phyloP scores from a whole-genome alignment of 2,329 filamentous ascomycete species.

The Rhexocercosporidium sp. region DNA sequence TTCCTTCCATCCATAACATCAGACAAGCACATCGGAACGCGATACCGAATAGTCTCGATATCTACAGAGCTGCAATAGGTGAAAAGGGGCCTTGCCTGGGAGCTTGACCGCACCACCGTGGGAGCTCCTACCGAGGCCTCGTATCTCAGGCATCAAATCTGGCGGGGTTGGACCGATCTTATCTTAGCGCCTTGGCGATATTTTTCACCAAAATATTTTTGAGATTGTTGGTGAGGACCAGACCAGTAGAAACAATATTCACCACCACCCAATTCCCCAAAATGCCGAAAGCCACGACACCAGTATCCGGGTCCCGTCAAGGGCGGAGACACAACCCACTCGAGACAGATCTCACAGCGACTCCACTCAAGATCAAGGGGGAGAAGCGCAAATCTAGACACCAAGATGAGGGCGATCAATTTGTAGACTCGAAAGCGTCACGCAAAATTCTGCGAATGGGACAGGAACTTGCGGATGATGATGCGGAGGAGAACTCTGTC shows the following conservation, averaged over 20 bases:
- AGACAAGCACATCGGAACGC: not conserved
- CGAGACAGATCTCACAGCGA: conserved; percentile 81
- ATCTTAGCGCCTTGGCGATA: conserved; percentile 25
- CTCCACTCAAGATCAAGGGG: conserved; percentile 75
- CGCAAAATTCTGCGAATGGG: conserved; percentile 89
- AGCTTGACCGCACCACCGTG: too few relatives aligned
- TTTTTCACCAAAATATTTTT: conserved; percentile 23
- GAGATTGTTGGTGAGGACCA: not conserved
- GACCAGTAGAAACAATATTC: not conserved
- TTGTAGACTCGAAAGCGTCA: conserved; percentile 87
- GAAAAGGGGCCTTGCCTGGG: not conserved
- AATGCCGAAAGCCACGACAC: conserved; percentile 82
- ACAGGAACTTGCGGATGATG: conserved; percentile 86
- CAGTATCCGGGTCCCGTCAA: conserved; percentile 58
- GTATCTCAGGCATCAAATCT: not conserved
- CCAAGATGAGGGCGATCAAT: conserved; percentile 68
- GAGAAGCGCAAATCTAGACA: conserved; percentile 68
- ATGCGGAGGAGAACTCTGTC: conserved; percentile 56
- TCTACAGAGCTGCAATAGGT: not conserved
- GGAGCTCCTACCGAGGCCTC: not conserved
- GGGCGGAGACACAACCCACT: conserved; percentile 86
- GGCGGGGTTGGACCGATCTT: conserved; percentile 17
- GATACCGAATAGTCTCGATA: too few relatives aligned
- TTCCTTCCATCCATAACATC: not conserved
- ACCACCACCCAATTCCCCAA: conserved; percentile 14